These are phyloP conservation scores for Oenanthe sinensis DNA, from an alignment of 129 eudicot species.

Conservation along the genomic window DNA sequence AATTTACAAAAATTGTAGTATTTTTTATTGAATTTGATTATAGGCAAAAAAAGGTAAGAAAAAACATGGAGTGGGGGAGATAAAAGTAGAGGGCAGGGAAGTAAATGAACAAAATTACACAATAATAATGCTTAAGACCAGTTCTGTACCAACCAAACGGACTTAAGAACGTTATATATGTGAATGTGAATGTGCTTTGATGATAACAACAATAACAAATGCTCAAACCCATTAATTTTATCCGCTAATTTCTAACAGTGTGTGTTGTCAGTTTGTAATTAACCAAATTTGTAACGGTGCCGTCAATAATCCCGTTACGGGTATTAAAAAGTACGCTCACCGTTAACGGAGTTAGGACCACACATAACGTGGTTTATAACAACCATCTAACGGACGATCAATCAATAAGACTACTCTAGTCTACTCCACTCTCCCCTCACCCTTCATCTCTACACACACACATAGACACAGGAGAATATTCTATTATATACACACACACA, in stretches of 20 bases:
- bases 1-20: too few species aligned
- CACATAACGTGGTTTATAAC: background rate
- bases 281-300: background rate
- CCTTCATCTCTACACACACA: background rate
- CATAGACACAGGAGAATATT: background rate
- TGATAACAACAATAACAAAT: too few species aligned
- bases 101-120: background rate
- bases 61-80: background rate
- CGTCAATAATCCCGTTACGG: conserved; percentile 13
- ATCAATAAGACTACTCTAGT: background rate
- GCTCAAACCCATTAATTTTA: background rate
- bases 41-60: background rate
- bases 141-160: conserved; percentile 14
- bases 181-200: background rate
- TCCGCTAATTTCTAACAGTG: background rate
- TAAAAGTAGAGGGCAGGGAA: background rate
- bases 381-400: conserved; percentile 5
- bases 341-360: conserved; percentile 12
- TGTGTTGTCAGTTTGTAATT: background rate
- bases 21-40: too few species aligned
- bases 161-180: conserved; percentile 7
- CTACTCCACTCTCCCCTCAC: background rate
- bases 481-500: too few species aligned
- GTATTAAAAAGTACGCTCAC: background rate
- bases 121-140: conserved; percentile 13